A percentile compares a stretch with the other conserved stretches of the same genome.
These are phyloP conservation scores for Apiotrichum akiyoshidainum DNA, from an alignment of 1,284 basidiomycete genomes.

Conservation along the genomic window DNA sequence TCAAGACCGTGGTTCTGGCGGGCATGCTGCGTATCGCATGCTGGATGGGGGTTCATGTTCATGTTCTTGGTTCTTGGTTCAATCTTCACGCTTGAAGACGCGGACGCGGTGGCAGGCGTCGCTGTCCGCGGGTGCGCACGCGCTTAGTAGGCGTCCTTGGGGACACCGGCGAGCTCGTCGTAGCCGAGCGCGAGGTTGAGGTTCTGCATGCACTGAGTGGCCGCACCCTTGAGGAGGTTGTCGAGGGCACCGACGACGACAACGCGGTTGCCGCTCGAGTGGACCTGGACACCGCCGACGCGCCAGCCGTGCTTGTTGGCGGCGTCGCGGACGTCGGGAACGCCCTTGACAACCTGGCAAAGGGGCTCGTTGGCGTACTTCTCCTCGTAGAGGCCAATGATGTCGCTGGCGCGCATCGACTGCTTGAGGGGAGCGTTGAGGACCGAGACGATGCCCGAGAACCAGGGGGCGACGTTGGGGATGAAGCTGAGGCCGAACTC, in stretches of 20 bases:
- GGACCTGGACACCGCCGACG: constrained; percentile 91
- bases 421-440: constrained; percentile 73
- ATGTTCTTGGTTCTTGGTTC: not conserved
- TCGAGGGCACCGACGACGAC: constrained; percentile 92
- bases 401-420: constrained; percentile 65
- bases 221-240: constrained; percentile 94
- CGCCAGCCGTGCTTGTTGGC: constrained; percentile 81
- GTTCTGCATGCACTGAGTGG: constrained; percentile 97
- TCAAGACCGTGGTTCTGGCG: too few relatives aligned
- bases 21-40: too few relatives aligned
- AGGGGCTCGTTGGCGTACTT: constrained; percentile 75
- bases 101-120: too few relatives aligned
- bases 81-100: not conserved
- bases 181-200: constrained; percentile 90
- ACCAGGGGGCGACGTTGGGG: constrained; percentile 88
- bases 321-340: constrained; percentile 74
- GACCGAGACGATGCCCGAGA: constrained; percentile 89
- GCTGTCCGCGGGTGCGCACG: too few relatives aligned
- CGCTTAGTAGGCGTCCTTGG: constrained; percentile 44
- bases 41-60: too few relatives aligned
- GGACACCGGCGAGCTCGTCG: constrained; percentile 84
- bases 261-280: constrained; percentile 78
- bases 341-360: constrained; percentile 63
- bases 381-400: constrained; percentile 71
- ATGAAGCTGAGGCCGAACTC: constrained; percentile 75